Evolutionary conservation across 768 basidiomycete species (phyloP), one percentile per base, ranked within the genome.

Genomic region (Chalciporus pseudorubinellus): DNA sequence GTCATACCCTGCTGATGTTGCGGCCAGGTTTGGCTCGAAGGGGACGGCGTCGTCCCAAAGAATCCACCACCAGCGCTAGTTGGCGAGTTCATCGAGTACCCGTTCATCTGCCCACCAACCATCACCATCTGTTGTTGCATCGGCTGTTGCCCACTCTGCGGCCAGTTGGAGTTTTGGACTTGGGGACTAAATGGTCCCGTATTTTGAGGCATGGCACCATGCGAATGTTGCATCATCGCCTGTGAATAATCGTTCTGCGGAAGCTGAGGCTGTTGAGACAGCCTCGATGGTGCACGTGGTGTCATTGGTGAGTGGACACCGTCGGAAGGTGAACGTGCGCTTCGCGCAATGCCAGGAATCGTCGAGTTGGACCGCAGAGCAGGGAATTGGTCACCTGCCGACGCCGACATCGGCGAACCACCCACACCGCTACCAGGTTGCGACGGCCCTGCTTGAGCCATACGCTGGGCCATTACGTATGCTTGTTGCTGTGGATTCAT

Each of bases 281-380:
- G 68, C 29, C 67, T 64, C 31, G 67, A 68, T 2, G 68, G 65
- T 5, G 67, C 63, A 39, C 72, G 69, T 21, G 74, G 73, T 5
- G 71, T 74, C 59, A 72, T 71, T 2, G 75, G 76, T 2, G 76
- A 77, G 48, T 72, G 72, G 3, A 73, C 71, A 31, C 76, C 72
- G 53, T 89, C 87, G 16, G 85, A 82, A n/a, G 88, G 88, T 38
- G 88, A 89, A 49, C 87, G 77, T 44, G 81, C 79, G 58, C 83
- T 88, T 59, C 88, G 75, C 19, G 87, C 85, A 46, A 90, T 90
- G 12, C 87, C 87, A 0, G 85, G 86, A 47, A 89, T 84, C 19
- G 79, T 67, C 38, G 75, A 70, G 61, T 81, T 84, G 38, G 83
- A 84, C 18, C 82, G 75, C 26, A 84, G 68, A 6, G 74, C 72